Conservation (phyloP, 106 monocot genomes). For the Dioscorea dumetorum region DNA sequence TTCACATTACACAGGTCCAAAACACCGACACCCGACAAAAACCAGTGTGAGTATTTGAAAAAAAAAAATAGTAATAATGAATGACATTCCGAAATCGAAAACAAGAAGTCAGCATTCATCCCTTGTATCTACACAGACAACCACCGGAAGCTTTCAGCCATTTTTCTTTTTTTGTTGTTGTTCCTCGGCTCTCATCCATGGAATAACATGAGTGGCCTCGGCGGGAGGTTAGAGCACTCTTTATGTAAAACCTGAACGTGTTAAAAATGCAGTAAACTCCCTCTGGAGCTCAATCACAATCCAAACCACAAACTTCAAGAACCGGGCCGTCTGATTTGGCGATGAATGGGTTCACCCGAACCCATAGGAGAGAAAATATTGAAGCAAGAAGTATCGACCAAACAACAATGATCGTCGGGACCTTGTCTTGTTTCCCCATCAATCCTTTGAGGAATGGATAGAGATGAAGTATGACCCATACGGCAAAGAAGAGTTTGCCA, state of each 20-base stretch:
- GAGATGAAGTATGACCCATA: slow-evolving; percentile 52
- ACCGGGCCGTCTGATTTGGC: slow-evolving; percentile 31
- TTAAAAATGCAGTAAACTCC: too few relatives aligned
- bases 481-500: slow-evolving; percentile 50
- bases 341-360: slow-evolving; percentile 35
- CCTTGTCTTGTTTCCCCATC: slow-evolving; percentile 37
- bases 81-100: neutral
- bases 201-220: too few relatives aligned
- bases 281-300: slow-evolving; percentile 19
- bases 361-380: slow-evolving; percentile 40
- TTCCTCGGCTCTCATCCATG: neutral
- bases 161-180: neutral
- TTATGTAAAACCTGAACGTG: too few relatives aligned
- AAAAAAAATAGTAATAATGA: too few relatives aligned
- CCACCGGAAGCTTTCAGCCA: neutral
- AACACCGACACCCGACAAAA: neutral
- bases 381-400: slow-evolving; percentile 43
- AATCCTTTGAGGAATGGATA: slow-evolving; percentile 53
- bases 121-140: slow-evolving; percentile 1
- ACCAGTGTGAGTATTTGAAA: neutral
- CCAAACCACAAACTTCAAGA: slow-evolving; percentile 45
- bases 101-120: slow-evolving; percentile 7
- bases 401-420: slow-evolving; percentile 45
- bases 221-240: too few relatives aligned
- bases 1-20: neutral